Conservation (phyloP, 2,329 filamentous ascomycete species). For the Beauveria scarabaeidicola region DNA sequence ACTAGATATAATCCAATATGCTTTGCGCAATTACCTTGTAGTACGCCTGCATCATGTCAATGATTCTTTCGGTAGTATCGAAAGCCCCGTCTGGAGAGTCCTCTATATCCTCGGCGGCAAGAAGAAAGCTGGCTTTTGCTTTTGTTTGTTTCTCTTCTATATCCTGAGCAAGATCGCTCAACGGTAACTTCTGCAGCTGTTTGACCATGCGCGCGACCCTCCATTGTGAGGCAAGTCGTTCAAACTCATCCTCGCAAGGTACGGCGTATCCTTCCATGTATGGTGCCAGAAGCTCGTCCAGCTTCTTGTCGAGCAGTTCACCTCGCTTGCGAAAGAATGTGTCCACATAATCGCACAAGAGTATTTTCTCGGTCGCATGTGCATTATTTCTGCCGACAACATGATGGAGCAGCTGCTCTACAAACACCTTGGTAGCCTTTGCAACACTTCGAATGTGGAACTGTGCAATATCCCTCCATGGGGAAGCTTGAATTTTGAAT, state of each 20-base stretch:
- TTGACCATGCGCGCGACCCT: conserved; percentile 10
- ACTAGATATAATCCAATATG: background rate
- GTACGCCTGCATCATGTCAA: conserved; percentile 37
- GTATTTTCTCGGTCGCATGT: conserved; percentile 5
- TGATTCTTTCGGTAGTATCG: conserved; percentile 30
- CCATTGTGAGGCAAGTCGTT: conserved; percentile 12
- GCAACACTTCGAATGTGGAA: conserved; percentile 27
- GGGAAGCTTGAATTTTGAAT: conserved; percentile 29
- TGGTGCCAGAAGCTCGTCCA: conserved; percentile 31
- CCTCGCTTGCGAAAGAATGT: conserved; percentile 27
- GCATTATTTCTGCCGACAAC: conserved; percentile 14
- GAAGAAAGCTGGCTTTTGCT: background rate
- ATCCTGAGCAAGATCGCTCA: background rate
- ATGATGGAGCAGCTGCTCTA: conserved; percentile 25
- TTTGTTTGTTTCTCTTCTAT: background rate
- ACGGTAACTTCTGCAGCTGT: background rate
- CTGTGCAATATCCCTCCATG: conserved; percentile 31
- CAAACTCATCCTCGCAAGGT: conserved; percentile 26
- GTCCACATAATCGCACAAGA: conserved; percentile 20
- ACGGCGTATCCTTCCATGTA: conserved; percentile 26
- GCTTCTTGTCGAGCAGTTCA: conserved; percentile 22
- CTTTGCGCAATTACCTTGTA: conserved; percentile 25
- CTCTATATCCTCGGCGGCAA: conserved; percentile 8
- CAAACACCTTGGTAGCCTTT: conserved; percentile 24
- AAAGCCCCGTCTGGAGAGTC: conserved; percentile 13